Percentiles rank a stretch among this genome's conserved stretches.
phyloP scores from a whole-genome alignment of 2,329 filamentous ascomycete genomes.

The Calycina herbarum region DNA sequence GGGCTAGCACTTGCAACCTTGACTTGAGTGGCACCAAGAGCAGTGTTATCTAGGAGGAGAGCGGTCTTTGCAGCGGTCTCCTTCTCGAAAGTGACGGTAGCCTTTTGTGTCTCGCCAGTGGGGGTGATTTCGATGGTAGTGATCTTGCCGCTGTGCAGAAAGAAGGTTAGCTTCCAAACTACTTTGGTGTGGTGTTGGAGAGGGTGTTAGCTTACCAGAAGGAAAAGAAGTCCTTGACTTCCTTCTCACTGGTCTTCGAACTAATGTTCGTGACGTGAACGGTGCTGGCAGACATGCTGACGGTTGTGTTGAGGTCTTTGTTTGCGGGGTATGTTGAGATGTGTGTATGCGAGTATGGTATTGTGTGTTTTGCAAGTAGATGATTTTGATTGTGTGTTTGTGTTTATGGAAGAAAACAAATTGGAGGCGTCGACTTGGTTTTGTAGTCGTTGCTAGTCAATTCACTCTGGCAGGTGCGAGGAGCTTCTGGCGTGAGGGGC shows the following conservation, averaged over 20 bases:
- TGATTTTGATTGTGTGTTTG: background rate
- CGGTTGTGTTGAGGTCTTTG: slow-evolving; percentile 4
- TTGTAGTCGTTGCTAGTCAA: background rate
- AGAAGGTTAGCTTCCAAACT: background rate
- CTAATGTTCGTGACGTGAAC: slow-evolving; percentile 92
- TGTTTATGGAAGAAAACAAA: background rate
- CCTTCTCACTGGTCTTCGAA: slow-evolving; percentile 77
- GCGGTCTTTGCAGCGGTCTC: slow-evolving; percentile 95
- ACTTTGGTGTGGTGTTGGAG: slow-evolving; percentile 18
- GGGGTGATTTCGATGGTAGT: slow-evolving; percentile 73
- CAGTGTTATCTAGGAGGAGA: slow-evolving; percentile 93
- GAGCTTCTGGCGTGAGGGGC: slow-evolving; percentile 2
- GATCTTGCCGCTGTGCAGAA: slow-evolving; percentile 76
- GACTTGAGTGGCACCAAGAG: slow-evolving; percentile 86
- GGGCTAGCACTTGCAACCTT: slow-evolving; percentile 63
- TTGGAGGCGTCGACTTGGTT: background rate
- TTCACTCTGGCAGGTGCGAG: slow-evolving; percentile 2
- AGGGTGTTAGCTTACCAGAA: slow-evolving; percentile 67
- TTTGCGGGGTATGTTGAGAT: background rate
- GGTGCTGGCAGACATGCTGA: slow-evolving; percentile 47
- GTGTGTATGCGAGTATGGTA: background rate
- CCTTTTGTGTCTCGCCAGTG: slow-evolving; percentile 70
- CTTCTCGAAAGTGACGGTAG: slow-evolving; percentile 96
- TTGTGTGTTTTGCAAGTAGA: slow-evolving; percentile 3
- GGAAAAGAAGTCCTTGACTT: slow-evolving; percentile 96